Base-by-base conservation (phyloP, 1,139 yeast genomes). In the Geotrichum fermentans region DNA sequence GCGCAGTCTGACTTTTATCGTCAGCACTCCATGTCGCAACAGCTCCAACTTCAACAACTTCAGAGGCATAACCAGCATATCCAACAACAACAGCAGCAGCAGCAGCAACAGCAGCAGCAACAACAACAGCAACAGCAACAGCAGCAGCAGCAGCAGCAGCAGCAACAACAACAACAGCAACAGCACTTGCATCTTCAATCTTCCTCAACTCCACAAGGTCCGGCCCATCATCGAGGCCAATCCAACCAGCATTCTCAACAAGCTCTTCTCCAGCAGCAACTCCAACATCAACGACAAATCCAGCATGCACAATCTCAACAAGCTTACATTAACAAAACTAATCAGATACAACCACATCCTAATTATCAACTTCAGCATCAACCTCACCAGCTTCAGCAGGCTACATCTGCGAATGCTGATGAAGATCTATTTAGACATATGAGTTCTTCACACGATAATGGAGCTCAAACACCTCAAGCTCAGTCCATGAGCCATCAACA, bases 371-470 rank as follows among this genome's bases (percentile, higher is more conserved):
- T 34, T 17, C 39, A 36, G 14, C 39, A 36, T 34, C 56, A 40
- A 3, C 54, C 49, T 30, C 59, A 55, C 33, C 60, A 55, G 44
- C 61, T 57, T 38, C 60, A 56, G 22, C 57, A 52, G 32, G 54
- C 52, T 22, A 53, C 32, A 44, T 52, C 59, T 20, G 39, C 16
- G 41, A 21, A 51, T 51, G 18, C 53, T 42, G 40, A 59, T 49
- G 43, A 51, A 33, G 41, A 41, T 22, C 58, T 56, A 4, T 37
- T 34, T 21, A 17, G 34, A 29, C 37, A 29, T n/a, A 36, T 43
- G 41, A 14, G 18, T 11, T 21, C 47, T 7, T 16, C 18, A 20
- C 36, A 40, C 7, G 36, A 38, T 4, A 16, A 18, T 20, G 17
- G 30, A 14, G 21, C 39, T 2, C 18, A n/a, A 17, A 16, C 41